A percentile compares a stretch with the other conserved stretches of the same genome.
Evolutionary conservation across 371 early-diverging fungal genomes (phyloP).

Genomic region (Actinomortierella ambigua): DNA sequence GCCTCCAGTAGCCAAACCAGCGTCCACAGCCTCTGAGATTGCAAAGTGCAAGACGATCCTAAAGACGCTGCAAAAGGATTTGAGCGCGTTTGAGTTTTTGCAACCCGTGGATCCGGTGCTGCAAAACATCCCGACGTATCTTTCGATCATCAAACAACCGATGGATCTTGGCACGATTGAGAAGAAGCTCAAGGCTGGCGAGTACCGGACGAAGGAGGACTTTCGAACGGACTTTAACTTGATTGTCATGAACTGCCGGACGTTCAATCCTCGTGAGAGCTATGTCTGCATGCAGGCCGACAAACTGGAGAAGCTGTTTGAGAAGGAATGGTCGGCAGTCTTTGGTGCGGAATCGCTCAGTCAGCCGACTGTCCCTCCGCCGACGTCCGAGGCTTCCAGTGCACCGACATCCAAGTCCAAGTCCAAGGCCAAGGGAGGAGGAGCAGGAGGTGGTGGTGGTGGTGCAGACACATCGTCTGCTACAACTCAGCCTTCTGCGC

Average conservation of each 20-base stretch:
- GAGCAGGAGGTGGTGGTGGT: no score
- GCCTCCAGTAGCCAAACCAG: slow-evolving; percentile 10
- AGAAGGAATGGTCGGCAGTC: slow-evolving; percentile 48
- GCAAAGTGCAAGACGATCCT: slow-evolving; percentile 31
- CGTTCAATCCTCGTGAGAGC: slow-evolving; percentile 56
- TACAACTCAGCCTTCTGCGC: neutral
- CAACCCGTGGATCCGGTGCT: slow-evolving; percentile 68
- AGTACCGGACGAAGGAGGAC: slow-evolving; percentile 51
- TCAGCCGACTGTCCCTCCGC: neutral
- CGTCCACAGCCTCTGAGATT: slow-evolving; percentile 12
- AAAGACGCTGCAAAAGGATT: slow-evolving; percentile 23
- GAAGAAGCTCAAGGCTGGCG: slow-evolving; percentile 57
- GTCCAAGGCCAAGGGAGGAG: slow-evolving; percentile 16
- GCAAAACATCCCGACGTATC: slow-evolving; percentile 79
- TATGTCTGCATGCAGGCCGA: slow-evolving; percentile 56
- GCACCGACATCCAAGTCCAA: slow-evolving; percentile 14
- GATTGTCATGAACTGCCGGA: slow-evolving; percentile 61
- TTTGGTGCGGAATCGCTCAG: slow-evolving; percentile 29
- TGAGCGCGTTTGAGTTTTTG: slow-evolving; percentile 34
- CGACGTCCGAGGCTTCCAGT: neutral
- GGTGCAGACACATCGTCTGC: slow-evolving; percentile 11
- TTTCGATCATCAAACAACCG: slow-evolving; percentile 86
- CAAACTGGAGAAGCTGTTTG: slow-evolving; percentile 50
- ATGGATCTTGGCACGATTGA: slow-evolving; percentile 97
- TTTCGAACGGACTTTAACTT: slow-evolving; percentile 72